These are phyloP conservation scores for Kodamaea derodonti DNA, from an alignment of 1,139 yeast genomes.

Conservation along the genomic window DNA sequence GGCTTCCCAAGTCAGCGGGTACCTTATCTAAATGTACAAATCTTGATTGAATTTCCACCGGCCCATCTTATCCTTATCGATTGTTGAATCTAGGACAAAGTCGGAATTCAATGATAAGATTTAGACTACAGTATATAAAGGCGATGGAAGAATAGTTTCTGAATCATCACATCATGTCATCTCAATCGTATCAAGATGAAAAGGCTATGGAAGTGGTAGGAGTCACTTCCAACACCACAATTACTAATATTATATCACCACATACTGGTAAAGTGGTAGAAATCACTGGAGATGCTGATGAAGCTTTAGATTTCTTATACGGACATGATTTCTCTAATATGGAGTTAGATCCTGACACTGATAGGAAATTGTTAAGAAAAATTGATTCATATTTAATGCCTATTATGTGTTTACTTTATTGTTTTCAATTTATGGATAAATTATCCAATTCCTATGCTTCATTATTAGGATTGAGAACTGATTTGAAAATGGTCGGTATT, in stretches of 20 bases:
- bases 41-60: too few species aligned
- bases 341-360: slow-evolving; percentile 8
- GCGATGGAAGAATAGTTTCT: too few species aligned
- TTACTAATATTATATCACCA: slow-evolving; percentile 29
- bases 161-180: too few species aligned
- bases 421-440: slow-evolving; percentile 66
- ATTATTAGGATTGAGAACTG: slow-evolving; percentile 52
- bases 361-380: slow-evolving; percentile 38
- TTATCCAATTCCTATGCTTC: slow-evolving; percentile 56
- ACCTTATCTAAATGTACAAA: too few species aligned
- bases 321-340: slow-evolving; percentile 6
- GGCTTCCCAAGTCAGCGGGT: too few species aligned
- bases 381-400: slow-evolving; percentile 57
- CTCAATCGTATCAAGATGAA: too few species aligned
- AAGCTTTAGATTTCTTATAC: slow-evolving; percentile 28
- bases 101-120: too few species aligned
- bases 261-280: slow-evolving; percentile 23
- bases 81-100: too few species aligned
- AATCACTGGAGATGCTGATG: slow-evolving; percentile 33
- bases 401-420: slow-evolving; percentile 50
- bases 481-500: slow-evolving; percentile 46
- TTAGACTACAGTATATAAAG: too few species aligned
- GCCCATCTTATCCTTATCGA: too few species aligned
- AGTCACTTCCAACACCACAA: slow-evolving; percentile 17
- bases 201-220: too few species aligned